Base-by-base conservation (phyloP, 2,329 filamentous ascomycete species). In the Cadophora sp. region DNA sequence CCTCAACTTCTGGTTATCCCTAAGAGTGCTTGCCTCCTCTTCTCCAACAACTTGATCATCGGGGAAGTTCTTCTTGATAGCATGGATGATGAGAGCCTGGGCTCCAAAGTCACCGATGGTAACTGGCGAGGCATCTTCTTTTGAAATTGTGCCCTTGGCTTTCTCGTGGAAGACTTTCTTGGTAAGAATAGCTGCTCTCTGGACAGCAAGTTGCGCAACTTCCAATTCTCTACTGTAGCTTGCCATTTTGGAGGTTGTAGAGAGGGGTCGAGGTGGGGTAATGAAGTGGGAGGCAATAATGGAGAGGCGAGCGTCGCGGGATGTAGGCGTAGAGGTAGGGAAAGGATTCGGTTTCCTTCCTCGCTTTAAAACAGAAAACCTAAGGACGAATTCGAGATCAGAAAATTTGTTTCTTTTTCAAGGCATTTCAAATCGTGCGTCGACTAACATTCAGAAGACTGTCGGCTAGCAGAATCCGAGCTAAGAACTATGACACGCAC, bases 71-170 rank as follows among this genome's bases (percentile, higher is more conserved):
- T 92, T 88, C 80, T 90, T 90, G 73, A 99, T 90, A 33, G 95
- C 95, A 66, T 90, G 86, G 77, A 98, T 97, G 80, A 99, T 97
- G 72, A 99, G 88, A 39, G 96, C 94, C 83, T 99, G 96, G 45
- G 96, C 96, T 76, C 96, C 96, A 79, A 97, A 98, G 82, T 99
- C 96, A 79, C 95, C 96, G 75, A 98, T 96, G 20, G 96, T 99
- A 75, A 99, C 96, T 72, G 96, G 96, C 11, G 94, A 97, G 78
- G 93, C 93, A 84, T 99, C 96, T 80, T 93, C 91, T 83, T 99
- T 99, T 79, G 91, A 91, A 61, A 97, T 85, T 55, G 96, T 97
- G 74, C 95, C 95, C 83, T 98, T 98, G 75, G 93, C 91, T 81
- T 95, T 96, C 74, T 95, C 91, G 81, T 94, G 84, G 83, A 92